These are phyloP conservation scores for Phytophthora europaea DNA, from an alignment of 352 stramenopile species.

Conservation along the genomic window DNA sequence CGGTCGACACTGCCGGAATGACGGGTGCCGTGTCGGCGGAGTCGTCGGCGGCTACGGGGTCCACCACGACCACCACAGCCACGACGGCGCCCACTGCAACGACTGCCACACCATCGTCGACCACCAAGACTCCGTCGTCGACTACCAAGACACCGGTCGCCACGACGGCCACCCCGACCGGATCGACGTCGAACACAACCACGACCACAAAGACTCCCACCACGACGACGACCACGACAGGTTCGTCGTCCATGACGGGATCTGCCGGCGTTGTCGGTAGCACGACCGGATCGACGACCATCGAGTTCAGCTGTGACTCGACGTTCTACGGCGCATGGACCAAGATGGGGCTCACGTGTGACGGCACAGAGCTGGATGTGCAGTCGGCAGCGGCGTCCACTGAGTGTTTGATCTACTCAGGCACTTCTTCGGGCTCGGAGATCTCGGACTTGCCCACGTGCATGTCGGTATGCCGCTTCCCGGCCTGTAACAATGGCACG, in stretches of 20 bases:
- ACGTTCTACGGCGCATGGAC: conserved; percentile 85
- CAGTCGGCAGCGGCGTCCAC: conserved; percentile 53
- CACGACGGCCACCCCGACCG: conserved; percentile 10
- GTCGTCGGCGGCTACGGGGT: conserved; percentile 9
- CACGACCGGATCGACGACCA: conserved; percentile 27
- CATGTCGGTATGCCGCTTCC: conserved; percentile 86
- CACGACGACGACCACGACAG: conserved; percentile 9
- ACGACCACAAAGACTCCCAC: background rate
- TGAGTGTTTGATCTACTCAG: conserved; percentile 86
- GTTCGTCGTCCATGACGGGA: conserved; percentile 21
- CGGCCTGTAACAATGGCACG: conserved; percentile 69
- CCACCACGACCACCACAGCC: conserved; percentile 1
- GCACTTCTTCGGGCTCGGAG: conserved; percentile 51
- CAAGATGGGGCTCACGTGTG: conserved; percentile 74
- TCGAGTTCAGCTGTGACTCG: conserved; percentile 78
- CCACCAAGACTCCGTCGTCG: conserved; percentile 19
- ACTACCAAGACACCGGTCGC: conserved; percentile 10
- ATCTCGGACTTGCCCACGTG: conserved; percentile 75
- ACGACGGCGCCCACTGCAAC: conserved; percentile 8
- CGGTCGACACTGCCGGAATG: conserved; percentile 1
- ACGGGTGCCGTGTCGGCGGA: conserved; percentile 20
- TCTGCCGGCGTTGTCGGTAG: conserved; percentile 16
- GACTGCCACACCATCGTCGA: conserved; percentile 25
- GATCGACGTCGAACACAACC: background rate
- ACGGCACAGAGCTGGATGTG: conserved; percentile 58